Conservation (phyloP, 2,329 filamentous ascomycete genomes). For the Cryphonectria nitschkei region DNA sequence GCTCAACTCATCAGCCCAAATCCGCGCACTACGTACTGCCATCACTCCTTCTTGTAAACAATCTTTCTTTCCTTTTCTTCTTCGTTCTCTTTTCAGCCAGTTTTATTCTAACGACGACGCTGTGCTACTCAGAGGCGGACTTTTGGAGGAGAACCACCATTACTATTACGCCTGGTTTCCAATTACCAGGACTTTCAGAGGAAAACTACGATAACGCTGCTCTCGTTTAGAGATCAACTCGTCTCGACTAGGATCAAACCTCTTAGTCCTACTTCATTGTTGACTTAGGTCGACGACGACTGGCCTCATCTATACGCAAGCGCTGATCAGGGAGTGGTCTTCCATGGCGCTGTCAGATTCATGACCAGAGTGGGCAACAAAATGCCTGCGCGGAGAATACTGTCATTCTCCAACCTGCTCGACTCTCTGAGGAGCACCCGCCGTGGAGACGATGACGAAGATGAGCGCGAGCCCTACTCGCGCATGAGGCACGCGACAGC, state of each 20-base stretch:
- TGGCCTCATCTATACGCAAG: not conserved
- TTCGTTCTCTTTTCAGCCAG: not conserved
- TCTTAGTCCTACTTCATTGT: not conserved
- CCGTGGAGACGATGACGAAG: slow-evolving; percentile 30
- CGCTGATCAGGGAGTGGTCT: not conserved
- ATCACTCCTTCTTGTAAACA: slow-evolving; percentile 22
- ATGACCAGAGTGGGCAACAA: slow-evolving; percentile 33
- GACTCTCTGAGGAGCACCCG: slow-evolving; percentile 38
- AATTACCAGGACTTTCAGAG: not conserved
- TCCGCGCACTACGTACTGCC: slow-evolving; percentile 20
- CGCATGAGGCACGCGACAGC: slow-evolving; percentile 60
- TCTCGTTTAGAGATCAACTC: not conserved
- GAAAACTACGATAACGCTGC: not conserved
- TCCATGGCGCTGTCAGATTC: slow-evolving; percentile 28
- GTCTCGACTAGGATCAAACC: not conserved
- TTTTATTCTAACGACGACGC: slow-evolving; percentile 5
- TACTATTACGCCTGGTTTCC: not conserved
- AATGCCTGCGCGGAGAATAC: slow-evolving; percentile 36
- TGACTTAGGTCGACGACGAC: not conserved
- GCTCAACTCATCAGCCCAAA: slow-evolving; percentile 5
- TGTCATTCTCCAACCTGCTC: slow-evolving; percentile 37
- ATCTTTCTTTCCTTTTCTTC: not conserved
- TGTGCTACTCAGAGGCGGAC: not conserved
- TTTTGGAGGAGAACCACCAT: not conserved
- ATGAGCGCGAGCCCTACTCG: slow-evolving; percentile 37